Conservation (phyloP, 306 rosid species). For the Prosopis cineraria region DNA sequence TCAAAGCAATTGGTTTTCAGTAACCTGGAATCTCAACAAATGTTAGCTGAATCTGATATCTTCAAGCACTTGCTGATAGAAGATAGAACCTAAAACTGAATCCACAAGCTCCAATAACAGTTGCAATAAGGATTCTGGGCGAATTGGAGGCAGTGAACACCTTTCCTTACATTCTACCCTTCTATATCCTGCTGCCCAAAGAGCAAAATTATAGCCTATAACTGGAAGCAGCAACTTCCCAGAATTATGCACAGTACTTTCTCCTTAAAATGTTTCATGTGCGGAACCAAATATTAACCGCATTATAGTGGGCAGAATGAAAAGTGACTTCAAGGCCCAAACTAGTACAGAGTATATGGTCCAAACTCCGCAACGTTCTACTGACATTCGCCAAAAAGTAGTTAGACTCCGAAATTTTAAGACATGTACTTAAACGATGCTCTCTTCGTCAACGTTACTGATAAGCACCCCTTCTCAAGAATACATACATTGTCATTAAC, state of each 20-base stretch:
- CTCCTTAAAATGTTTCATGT: not conserved
- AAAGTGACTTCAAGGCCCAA: not conserved
- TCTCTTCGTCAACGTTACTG: not conserved
- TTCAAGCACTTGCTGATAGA: constrained; percentile 18
- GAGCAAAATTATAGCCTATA: not conserved
- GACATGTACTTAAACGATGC: not conserved
- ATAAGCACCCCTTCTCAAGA: constrained; percentile 8
- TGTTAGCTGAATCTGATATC: not conserved
- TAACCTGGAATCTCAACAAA: not conserved
- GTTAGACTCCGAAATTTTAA: not conserved
- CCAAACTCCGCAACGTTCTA: not conserved
- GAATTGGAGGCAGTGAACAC: not conserved
- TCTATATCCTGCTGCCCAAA: not conserved
- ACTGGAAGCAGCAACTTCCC: not conserved
- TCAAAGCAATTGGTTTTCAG: not conserved
- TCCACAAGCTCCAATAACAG: not conserved
- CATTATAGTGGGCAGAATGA: not conserved
- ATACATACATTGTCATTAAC: not conserved
- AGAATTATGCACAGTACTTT: constrained; percentile 7
- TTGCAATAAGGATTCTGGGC: not conserved
- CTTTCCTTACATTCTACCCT: not conserved
- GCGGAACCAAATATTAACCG: not conserved
- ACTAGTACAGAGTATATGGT: not conserved
- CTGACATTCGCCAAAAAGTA: not conserved
- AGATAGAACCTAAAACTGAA: not conserved